Conservation (phyloP, 805 yeast species). For the Priceomyces haplophilus region DNA sequence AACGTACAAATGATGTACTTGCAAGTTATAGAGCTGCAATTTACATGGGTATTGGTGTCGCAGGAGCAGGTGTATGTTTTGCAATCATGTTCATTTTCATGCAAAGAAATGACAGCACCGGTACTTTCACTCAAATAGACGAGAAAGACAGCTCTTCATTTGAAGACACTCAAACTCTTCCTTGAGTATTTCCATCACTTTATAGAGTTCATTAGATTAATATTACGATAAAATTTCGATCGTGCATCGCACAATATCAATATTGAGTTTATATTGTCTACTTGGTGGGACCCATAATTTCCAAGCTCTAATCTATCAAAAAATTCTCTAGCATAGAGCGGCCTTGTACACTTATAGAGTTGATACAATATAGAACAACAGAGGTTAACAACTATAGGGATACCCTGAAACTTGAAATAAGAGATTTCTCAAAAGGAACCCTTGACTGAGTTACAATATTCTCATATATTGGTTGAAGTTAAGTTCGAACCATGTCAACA, state of each 20-base stretch:
- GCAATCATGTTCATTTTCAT: conserved; percentile 24
- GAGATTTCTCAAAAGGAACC: no score
- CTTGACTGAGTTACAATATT: no score
- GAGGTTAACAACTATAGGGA: neutral
- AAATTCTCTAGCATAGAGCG: neutral
- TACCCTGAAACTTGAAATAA: no score
- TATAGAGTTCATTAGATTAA: neutral
- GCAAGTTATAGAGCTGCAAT: conserved; percentile 55
- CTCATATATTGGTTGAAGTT: neutral
- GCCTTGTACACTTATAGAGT: neutral
- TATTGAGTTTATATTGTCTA: neutral
- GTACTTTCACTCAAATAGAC: conserved; percentile 1
- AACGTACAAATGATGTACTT: conserved; percentile 16
- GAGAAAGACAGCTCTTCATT: neutral
- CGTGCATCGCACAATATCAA: conserved; percentile 4
- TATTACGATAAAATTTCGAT: conserved; percentile 1
- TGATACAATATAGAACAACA: neutral
- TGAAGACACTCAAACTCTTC: neutral
- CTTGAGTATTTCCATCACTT: neutral
- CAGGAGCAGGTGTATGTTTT: conserved; percentile 43
- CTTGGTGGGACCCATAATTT: neutral
- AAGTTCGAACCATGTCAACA: conserved; percentile 4
- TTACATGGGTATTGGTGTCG: conserved; percentile 61
- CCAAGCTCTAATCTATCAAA: neutral
- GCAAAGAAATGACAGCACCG: conserved; percentile 8